These are phyloP conservation scores for Neonectria ditissima DNA, from an alignment of 2,329 filamentous ascomycete species.

Conservation along the genomic window DNA sequence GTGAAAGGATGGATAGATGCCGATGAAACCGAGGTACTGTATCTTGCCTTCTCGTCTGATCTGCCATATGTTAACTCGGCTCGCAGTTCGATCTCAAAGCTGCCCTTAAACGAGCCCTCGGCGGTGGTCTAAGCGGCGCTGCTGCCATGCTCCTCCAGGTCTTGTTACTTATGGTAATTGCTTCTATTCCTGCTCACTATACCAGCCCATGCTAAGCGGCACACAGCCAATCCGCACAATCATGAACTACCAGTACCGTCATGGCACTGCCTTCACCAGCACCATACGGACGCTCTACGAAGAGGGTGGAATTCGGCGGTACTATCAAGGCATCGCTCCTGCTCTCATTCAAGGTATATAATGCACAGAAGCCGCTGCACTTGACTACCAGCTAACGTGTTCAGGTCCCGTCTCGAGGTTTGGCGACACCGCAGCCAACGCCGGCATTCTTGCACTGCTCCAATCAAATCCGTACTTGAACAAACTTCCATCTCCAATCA, in stretches of 20 bases:
- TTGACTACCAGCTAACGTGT: neutral
- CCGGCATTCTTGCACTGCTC: slow-evolving; percentile 60
- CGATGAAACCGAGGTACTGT: slow-evolving; percentile 52
- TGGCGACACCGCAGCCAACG: slow-evolving; percentile 62
- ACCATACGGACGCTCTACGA: slow-evolving; percentile 56
- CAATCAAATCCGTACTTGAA: slow-evolving; percentile 60
- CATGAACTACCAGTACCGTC: slow-evolving; percentile 65
- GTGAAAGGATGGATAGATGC: slow-evolving; percentile 60
- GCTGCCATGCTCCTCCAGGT: slow-evolving; percentile 63
- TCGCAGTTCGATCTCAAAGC: slow-evolving; percentile 57
- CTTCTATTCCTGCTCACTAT: accelerated
- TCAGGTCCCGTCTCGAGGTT: slow-evolving; percentile 60
- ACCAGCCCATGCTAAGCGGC: neutral
- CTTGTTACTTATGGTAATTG: slow-evolving; percentile 58
- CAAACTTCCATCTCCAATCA: slow-evolving; percentile 55
- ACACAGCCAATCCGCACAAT: slow-evolving; percentile 59
- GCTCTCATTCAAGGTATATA: slow-evolving; percentile 58
- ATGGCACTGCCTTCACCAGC: slow-evolving; percentile 55
- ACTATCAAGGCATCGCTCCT: slow-evolving; percentile 59
- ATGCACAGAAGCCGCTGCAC: accelerated
- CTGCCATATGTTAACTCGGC: neutral
- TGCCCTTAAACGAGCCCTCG: slow-evolving; percentile 59
- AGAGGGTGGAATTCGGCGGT: slow-evolving; percentile 56
- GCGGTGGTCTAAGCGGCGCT: slow-evolving; percentile 60
- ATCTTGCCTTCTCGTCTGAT: neutral